phyloP scores from a whole-genome alignment of 306 rosid genomes.

The Fragaria vesca region DNA sequence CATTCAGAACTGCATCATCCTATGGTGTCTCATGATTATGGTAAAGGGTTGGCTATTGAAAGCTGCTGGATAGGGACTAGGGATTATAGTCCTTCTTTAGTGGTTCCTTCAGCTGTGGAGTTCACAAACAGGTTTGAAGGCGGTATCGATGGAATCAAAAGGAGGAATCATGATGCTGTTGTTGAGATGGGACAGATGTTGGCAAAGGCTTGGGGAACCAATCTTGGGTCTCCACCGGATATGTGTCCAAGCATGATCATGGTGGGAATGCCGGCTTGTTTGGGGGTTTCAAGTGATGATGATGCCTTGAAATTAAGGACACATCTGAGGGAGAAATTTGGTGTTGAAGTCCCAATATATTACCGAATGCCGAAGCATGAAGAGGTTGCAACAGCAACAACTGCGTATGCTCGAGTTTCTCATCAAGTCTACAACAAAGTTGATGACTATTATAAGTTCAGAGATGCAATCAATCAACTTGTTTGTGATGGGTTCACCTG shows the following conservation, averaged over 20 bases:
- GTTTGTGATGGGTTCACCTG: slow-evolving; percentile 55
- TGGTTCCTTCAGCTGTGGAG: slow-evolving; percentile 64
- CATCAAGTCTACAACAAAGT: slow-evolving; percentile 72
- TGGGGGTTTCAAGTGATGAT: slow-evolving; percentile 52
- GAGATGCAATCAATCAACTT: slow-evolving; percentile 66
- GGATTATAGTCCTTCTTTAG: slow-evolving; percentile 88
- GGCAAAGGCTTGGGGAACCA: slow-evolving; percentile 75
- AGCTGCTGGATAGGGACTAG: slow-evolving; percentile 92
- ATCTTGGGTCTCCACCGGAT: slow-evolving; percentile 56
- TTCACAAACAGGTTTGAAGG: slow-evolving; percentile 69
- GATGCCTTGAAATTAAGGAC: slow-evolving; percentile 54
- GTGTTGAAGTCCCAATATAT: slow-evolving; percentile 69
- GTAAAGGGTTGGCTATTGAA: slow-evolving; percentile 74
- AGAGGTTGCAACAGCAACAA: slow-evolving; percentile 34
- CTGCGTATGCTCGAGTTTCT: slow-evolving; percentile 75
- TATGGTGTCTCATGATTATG: slow-evolving; percentile 82
- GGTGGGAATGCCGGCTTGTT: slow-evolving; percentile 77
- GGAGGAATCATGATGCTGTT: slow-evolving; percentile 75
- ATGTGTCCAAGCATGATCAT: slow-evolving; percentile 81
- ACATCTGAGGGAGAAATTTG: slow-evolving; percentile 59
- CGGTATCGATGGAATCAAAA: slow-evolving; percentile 73
- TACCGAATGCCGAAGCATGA: slow-evolving; percentile 47
- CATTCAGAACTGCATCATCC: slow-evolving; percentile 72
- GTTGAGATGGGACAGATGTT: slow-evolving; percentile 82
- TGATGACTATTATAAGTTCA: slow-evolving; percentile 64